Evolutionary conservation across 2,329 filamentous ascomycete genomes (phyloP), one percentile per base, ranked within the genome.

Genomic region (Diaporthe destruens): DNA sequence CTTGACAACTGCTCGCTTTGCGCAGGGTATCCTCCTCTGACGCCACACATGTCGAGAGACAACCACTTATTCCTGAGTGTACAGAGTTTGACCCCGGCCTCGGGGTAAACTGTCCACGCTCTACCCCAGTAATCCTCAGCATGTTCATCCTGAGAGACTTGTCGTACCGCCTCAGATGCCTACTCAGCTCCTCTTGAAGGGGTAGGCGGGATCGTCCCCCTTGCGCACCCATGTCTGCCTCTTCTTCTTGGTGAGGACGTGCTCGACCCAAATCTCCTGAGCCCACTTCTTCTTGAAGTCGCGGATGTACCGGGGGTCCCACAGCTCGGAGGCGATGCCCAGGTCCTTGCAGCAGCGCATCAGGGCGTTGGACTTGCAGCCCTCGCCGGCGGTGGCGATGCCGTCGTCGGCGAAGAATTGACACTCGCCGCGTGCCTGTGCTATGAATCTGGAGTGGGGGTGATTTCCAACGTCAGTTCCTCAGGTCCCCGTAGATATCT

Each of bases 261-360:
- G 95, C 87, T 98, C 96, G 55, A 96, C 96, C 90, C 96, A 98
- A 44, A 92, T 87, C 86, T 98, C 93, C 78, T 92, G 90, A 71
- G 91, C 92, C 79, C 93, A 85, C 77, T 91, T 85, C 78, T 90
- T 90, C 86, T 93, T 93, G 85, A 94, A 99, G 77, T 89, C 89
- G 78, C 93, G 90, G 76, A 98, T 94, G 84, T 93, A 99, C 71
- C 93, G 87, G 47, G 96, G 96, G 84, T 99, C 96, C 96, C 96
- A 99, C 25, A 99, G 88, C 84, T 99, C 96, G 76, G 93, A 95
- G 1, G 94, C 96, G 76, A 99, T 93, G 47, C 96, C 96, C 42
- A 99, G 85, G 82, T 99, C 96, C 85, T 99, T 99, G 87, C 96
- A 98, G 88, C 96, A 98, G 72, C 96, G 93, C 91, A 98, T 97